Evolutionary conservation across 805 yeast species (phyloP).

Genomic region (Suhomyces faveliae): DNA sequence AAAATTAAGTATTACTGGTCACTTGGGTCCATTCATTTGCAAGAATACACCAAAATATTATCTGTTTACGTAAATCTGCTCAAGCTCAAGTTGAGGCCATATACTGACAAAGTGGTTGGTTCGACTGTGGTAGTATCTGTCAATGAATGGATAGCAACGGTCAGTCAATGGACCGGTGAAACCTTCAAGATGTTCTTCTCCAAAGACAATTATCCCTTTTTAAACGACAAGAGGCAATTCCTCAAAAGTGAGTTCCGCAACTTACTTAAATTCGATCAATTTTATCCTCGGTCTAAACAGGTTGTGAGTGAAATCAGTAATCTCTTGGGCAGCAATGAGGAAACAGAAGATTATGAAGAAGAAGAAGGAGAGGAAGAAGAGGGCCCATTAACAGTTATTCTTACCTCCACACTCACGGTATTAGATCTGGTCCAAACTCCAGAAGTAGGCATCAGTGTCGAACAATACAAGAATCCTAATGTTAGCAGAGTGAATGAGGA

Average conservation of each 20-base stretch:
- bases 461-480: constrained; percentile 4
- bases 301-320: background rate
- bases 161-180: no score
- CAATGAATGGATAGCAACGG: background rate
- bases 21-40: background rate
- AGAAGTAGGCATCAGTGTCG: constrained; percentile 7
- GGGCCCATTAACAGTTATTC: background rate
- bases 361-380: constrained; percentile 8
- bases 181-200: constrained; percentile 1
- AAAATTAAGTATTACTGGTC: background rate
- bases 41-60: background rate
- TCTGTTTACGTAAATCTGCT: background rate
- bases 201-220: constrained; percentile 4
- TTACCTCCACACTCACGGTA: constrained; percentile 10
- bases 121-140: background rate
- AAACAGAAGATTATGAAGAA: background rate
- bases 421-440: background rate
- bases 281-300: constrained; percentile 5
- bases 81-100: background rate
- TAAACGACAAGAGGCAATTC: constrained; percentile 23
- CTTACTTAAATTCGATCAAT: constrained; percentile 20
- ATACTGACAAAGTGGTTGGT: background rate
- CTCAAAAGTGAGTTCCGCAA: constrained; percentile 26
- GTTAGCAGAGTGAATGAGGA: constrained; percentile 24
- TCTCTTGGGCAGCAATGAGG: constrained; percentile 1